Percentiles rank a stretch among this genome's conserved stretches.
Conservation (phyloP, 169 alveolate genomes). For the Eimeria falciformis region DNA sequence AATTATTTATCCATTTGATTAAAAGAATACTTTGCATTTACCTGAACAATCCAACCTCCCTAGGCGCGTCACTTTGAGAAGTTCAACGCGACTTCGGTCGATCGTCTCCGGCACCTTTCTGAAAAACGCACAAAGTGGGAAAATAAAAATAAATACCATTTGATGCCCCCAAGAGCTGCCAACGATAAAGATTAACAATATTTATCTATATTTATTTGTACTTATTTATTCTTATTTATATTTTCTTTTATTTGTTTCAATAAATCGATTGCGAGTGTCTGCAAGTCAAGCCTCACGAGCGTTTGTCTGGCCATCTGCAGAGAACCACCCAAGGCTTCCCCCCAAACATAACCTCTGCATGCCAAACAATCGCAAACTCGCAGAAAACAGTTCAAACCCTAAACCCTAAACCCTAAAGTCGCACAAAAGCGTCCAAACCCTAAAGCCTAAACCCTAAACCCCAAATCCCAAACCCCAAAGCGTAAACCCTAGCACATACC, state of each 20-base stretch:
- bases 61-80: conserved; percentile 26
- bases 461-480: conserved; percentile 27
- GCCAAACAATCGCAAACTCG: neutral
- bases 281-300: neutral
- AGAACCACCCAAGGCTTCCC: conserved; percentile 71
- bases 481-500: conserved; percentile 31
- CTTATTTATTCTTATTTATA: no score
- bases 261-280: no score
- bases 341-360: conserved; percentile 70
- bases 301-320: conserved; percentile 66
- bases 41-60: conserved; percentile 70
- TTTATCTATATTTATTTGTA: no score
- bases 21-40: no score
- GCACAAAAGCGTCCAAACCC: no score
- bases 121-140: neutral
- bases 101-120: conserved; percentile 68
- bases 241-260: no score
- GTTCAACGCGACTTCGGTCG: conserved; percentile 46
- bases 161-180: no score
- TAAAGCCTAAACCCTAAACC: conserved; percentile 31
- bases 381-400: neutral
- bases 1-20: no score
- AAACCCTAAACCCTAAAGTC: conserved; percentile 7
- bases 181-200: no score
- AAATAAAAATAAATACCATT: neutral